Evolutionary conservation across 1,284 basidiomycete genomes (phyloP).

Genomic region (Hymenochaete sp.): DNA sequence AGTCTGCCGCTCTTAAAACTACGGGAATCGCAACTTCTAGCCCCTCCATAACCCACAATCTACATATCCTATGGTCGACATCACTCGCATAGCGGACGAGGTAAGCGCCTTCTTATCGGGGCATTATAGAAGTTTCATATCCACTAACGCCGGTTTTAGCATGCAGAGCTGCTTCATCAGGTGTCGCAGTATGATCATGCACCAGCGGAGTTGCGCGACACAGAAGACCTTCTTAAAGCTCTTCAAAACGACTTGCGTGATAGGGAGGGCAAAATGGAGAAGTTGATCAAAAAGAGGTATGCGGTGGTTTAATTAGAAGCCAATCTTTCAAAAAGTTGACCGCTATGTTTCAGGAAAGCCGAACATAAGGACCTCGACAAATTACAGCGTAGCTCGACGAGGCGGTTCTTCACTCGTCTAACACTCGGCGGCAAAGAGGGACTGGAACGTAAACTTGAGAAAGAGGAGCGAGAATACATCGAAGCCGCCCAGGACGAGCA

Average conservation of each 20-base stretch:
- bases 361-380: constrained; percentile 17
- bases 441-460: constrained; percentile 13
- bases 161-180: constrained; percentile 7
- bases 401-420: constrained; percentile 10
- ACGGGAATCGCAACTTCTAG: too few relatives aligned
- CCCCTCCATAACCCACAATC: too few relatives aligned
- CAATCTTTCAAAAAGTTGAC: neutral
- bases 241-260: constrained; percentile 8
- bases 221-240: neutral
- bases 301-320: neutral
- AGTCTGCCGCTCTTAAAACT: too few relatives aligned
- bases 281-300: constrained; percentile 14
- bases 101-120: too few relatives aligned
- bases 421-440: constrained; percentile 15
- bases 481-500: constrained; percentile 16
- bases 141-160: too few relatives aligned
- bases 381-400: constrained; percentile 13
- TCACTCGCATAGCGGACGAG: too few relatives aligned
- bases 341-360: constrained; percentile 7
- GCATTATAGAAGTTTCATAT: too few relatives aligned
- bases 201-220: constrained; percentile 12
- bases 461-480: constrained; percentile 17
- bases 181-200: constrained; percentile 12
- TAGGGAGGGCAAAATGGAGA: constrained; percentile 5
- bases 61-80: too few relatives aligned